Evolutionary conservation across 768 basidiomycete genomes (phyloP), one percentile per base, ranked within the genome.

Genomic region (Suillus subluteus): DNA sequence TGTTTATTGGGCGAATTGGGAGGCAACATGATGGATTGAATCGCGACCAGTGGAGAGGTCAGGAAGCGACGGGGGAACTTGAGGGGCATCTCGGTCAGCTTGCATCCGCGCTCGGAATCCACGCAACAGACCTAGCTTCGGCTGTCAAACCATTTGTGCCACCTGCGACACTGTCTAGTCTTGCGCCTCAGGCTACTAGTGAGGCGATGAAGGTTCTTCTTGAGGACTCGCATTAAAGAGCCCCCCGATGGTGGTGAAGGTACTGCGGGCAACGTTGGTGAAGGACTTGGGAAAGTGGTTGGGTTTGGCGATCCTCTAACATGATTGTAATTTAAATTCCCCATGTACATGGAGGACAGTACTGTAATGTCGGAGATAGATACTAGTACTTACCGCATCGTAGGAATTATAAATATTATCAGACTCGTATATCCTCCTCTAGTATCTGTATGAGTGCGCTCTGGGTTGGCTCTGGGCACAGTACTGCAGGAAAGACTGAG

Each of bases 81-180:
- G 88, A 91, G 70, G 79, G 81, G 5, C 80, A 82, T 43, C 85
- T 92, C 63, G 84, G 86, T 62, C 85, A 82, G 16, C 80, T 92
- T 13, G 91, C 91, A 13, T 77, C 79, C 8, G 86, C 84, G 40
- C 79, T 92, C 38, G 91, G 89, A 1, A 83, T 92, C 71, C 83
- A 86, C 0, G 80, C 87, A 18, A 77, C 79, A 48, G 86, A 89
- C 44, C 78, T 92, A 1, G 89, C 91, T 3, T 81, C 79, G 21
- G 91, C 90, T 0, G 87, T 92, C 58, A 81, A 82, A 68, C 80
- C 87, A 38, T 75, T 87, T 67, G 84, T 91, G 12, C 88, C 90
- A 1, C 84, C 85, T 12, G 87, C 86, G 8, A 88, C 85, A 44
- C 73, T 91, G 62, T 84, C 86, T 11, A 87, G 86, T 1, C 76